These are phyloP conservation scores for Ophiocytium majus DNA, from an alignment of 352 stramenopile genomes.

Conservation along the genomic window DNA sequence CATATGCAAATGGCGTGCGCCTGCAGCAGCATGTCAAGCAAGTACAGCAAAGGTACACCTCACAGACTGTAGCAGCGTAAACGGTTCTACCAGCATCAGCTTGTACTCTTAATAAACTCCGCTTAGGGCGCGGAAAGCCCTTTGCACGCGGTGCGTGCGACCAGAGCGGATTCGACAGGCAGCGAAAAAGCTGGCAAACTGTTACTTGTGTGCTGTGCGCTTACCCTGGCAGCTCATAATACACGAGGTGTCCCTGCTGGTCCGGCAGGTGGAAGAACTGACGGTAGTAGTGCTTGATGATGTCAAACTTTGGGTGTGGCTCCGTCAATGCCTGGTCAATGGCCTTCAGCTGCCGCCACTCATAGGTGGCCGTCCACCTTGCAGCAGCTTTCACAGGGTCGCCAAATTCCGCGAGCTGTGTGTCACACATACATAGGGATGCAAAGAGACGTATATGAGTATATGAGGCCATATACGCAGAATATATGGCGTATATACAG, in stretches of 20 bases:
- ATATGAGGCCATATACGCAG: too few relatives aligned
- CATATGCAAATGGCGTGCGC: neutral
- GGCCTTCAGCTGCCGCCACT: neutral
- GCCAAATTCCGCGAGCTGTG: neutral
- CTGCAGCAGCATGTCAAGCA: too few relatives aligned
- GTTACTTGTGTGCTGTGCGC: neutral
- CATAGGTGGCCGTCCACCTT: neutral
- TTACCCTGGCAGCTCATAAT: conserved; percentile 47
- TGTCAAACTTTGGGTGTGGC: conserved; percentile 22
- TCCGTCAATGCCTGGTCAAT: neutral
- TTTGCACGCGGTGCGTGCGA: too few relatives aligned
- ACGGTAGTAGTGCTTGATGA: conserved; percentile 47
- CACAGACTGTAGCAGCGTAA: too few relatives aligned
- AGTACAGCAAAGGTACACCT: too few relatives aligned
- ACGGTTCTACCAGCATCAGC: too few relatives aligned
- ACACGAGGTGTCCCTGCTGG: conserved; percentile 27
- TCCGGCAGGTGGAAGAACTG: conserved; percentile 49
- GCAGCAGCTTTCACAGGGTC: neutral
- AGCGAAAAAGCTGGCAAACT: neutral
- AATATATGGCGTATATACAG: too few relatives aligned
- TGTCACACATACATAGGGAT: too few relatives aligned
- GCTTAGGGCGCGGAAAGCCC: too few relatives aligned
- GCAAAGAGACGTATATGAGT: too few relatives aligned
- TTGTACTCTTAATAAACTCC: too few relatives aligned
- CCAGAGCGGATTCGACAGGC: too few relatives aligned